phyloP scores from a whole-genome alignment of 495 filamentous ascomycete genomes.

The Penicillium robsamsonii region DNA sequence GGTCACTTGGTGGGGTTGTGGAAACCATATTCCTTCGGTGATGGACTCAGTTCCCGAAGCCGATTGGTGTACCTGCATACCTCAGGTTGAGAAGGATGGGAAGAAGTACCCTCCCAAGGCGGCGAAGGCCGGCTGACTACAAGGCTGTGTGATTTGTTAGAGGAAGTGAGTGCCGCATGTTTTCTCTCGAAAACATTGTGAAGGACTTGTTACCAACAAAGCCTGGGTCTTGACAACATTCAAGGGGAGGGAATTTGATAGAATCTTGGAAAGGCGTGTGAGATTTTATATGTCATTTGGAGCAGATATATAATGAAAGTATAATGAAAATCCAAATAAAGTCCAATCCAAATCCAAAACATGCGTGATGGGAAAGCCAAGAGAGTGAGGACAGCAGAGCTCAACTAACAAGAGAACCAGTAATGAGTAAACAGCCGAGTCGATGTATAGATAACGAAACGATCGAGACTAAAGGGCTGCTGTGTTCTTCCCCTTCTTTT shows the following conservation, averaged over 20 bases:
- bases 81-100: conserved; percentile 58
- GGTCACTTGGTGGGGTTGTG: conserved; percentile 70
- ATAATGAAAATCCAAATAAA: background rate
- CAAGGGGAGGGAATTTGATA: background rate
- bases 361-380: background rate
- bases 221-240: background rate
- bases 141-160: conserved; percentile 22
- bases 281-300: background rate
- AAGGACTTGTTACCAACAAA: background rate
- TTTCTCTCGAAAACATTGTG: background rate
- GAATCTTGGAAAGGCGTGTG: background rate
- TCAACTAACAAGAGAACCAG: background rate
- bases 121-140: conserved; percentile 40
- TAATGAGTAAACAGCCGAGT: background rate
- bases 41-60: conserved; percentile 59
- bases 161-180: background rate
- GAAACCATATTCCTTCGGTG: conserved; percentile 62
- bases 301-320: background rate
- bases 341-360: background rate
- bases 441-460: background rate
- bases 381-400: background rate
- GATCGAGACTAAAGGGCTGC: background rate
- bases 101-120: conserved; percentile 64
- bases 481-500: background rate
- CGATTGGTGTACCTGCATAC: conserved; percentile 63